phyloP scores from a whole-genome alignment of 805 yeast species.

The Yarrowia keelungensis region DNA sequence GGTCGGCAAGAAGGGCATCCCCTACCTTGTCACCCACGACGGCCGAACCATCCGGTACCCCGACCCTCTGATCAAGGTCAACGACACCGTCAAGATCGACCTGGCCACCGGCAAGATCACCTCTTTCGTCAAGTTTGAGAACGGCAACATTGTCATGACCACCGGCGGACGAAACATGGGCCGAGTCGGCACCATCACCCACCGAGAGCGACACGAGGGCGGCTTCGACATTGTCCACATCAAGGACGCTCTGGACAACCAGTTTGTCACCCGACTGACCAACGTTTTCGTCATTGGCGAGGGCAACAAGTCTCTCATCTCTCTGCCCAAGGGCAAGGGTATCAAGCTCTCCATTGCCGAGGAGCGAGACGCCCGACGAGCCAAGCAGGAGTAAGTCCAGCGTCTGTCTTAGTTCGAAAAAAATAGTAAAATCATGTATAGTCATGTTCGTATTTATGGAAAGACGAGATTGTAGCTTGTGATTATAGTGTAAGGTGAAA shows the following conservation, averaged over 20 bases:
- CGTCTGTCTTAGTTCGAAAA: background rate
- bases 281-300: conserved; percentile 96
- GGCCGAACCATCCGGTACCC: conserved; percentile 99
- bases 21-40: conserved; percentile 98
- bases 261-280: conserved; percentile 91
- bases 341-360: conserved; percentile 93
- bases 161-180: conserved; percentile 99
- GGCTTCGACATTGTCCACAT: conserved; percentile 97
- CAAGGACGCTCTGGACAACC: conserved; percentile 93
- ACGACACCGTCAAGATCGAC: conserved; percentile 98
- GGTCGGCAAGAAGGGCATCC: conserved; percentile 98
- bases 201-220: conserved; percentile 98
- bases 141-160: conserved; percentile 89
- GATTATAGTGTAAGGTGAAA: no score
- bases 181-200: conserved; percentile 93
- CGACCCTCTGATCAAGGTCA: conserved; percentile 94
- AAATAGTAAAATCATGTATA: conserved; percentile 9
- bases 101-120: conserved; percentile 94
- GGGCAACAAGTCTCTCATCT: conserved; percentile 90
- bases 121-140: conserved; percentile 88
- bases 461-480: background rate
- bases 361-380: conserved; percentile 97
- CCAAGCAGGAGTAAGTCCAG: conserved; percentile 26
- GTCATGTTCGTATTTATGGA: background rate
- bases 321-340: conserved; percentile 99